Evolutionary conservation across 2,329 filamentous ascomycete species (phyloP).

Genomic region (Pseudogymnoascus sp.): DNA sequence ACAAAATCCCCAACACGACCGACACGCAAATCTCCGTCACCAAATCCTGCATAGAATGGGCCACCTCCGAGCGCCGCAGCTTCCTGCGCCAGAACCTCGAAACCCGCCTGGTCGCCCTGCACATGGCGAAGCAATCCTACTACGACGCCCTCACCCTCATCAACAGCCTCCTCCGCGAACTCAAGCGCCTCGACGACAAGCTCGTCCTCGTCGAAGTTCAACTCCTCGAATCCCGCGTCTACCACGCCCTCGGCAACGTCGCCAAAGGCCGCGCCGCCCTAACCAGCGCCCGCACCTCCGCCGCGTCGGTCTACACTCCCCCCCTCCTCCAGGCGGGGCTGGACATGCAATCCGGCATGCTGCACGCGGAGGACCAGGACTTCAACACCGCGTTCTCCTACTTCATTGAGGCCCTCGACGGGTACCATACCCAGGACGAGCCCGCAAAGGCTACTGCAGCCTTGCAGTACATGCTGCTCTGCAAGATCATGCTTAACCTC

Average conservation of each 20-base stretch:
- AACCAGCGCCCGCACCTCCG: slow-evolving; percentile 88
- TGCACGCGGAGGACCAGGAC: slow-evolving; percentile 97
- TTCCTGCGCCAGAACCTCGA: slow-evolving; percentile 98
- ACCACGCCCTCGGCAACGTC: slow-evolving; percentile 94
- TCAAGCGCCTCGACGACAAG: slow-evolving; percentile 98
- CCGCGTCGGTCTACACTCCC: slow-evolving; percentile 94
- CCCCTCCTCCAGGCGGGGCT: slow-evolving; percentile 90
- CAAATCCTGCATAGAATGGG: slow-evolving; percentile 99
- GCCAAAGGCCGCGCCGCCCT: slow-evolving; percentile 91
- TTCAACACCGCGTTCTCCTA: slow-evolving; percentile 99
- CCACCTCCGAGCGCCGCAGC: slow-evolving; percentile 83
- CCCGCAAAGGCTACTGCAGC: slow-evolving; percentile 85
- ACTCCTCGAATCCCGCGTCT: slow-evolving; percentile 91
- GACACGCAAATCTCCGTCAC: slow-evolving; percentile 93
- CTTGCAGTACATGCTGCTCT: slow-evolving; percentile 97
- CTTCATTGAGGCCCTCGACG: slow-evolving; percentile 97
- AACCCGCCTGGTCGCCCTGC: slow-evolving; percentile 84
- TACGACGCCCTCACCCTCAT: slow-evolving; percentile 96
- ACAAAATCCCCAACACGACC: slow-evolving; percentile 85
- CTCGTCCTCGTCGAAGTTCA: slow-evolving; percentile 96
- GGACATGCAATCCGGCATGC: slow-evolving; percentile 98
- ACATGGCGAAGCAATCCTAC: slow-evolving; percentile 96
- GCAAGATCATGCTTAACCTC: slow-evolving; percentile 99
- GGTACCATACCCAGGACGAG: slow-evolving; percentile 91
- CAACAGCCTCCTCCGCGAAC: slow-evolving; percentile 89